Conservation (phyloP, 306 rosid species). For the Fagus sylvatica region DNA sequence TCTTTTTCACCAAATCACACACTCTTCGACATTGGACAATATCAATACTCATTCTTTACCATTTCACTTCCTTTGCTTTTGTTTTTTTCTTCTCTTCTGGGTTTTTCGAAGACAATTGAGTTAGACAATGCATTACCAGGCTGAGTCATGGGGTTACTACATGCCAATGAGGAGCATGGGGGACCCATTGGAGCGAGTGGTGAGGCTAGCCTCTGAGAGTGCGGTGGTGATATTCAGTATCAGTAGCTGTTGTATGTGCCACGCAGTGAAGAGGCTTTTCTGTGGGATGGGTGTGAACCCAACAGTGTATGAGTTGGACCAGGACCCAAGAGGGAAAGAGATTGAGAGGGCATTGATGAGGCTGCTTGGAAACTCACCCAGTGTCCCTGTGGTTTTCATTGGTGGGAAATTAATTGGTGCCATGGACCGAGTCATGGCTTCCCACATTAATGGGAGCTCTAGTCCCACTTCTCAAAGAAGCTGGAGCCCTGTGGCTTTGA, state of each 20-base stretch:
- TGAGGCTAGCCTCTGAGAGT: slow-evolving; percentile 72
- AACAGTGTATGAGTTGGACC: slow-evolving; percentile 79
- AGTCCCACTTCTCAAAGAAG: slow-evolving; percentile 95
- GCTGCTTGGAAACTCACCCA: slow-evolving; percentile 55
- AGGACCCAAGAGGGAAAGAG: slow-evolving; percentile 77
- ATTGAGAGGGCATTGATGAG: slow-evolving; percentile 71
- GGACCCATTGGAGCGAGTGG: slow-evolving; percentile 75
- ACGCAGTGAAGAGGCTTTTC: slow-evolving; percentile 81
- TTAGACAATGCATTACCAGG: slow-evolving; percentile 52
- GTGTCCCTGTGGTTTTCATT: slow-evolving; percentile 80
- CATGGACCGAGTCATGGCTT: slow-evolving; percentile 93
- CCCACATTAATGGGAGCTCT: slow-evolving; percentile 83
- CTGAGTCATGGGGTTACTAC: slow-evolving; percentile 63
- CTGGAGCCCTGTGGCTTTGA: slow-evolving; percentile 95
- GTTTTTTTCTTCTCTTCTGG: neutral
- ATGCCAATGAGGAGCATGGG: slow-evolving; percentile 28
- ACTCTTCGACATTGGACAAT: neutral
- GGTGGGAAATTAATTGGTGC: slow-evolving; percentile 88
- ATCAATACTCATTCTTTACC: neutral
- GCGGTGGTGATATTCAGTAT: slow-evolving; percentile 94
- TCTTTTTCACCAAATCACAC: neutral
- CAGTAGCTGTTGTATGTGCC: slow-evolving; percentile 97
- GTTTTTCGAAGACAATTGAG: neutral
- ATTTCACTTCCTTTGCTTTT: neutral
- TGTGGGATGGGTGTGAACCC: slow-evolving; percentile 96